phyloP scores from a whole-genome alignment of 371 early-diverging fungal species.

The Actinomucor elegans region DNA sequence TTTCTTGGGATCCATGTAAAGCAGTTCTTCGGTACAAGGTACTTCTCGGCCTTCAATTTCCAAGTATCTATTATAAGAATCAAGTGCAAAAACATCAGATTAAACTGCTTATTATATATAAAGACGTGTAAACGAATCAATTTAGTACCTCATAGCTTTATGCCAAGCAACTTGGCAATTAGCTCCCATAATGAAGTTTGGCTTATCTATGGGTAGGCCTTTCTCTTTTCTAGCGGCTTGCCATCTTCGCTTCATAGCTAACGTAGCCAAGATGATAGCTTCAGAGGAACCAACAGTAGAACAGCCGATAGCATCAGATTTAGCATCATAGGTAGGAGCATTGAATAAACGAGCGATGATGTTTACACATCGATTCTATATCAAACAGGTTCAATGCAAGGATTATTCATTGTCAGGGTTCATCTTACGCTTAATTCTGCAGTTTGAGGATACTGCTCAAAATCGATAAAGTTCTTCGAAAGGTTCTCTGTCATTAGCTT shows the following conservation, averaged over 20 bases:
- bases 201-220: conserved; percentile 60
- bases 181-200: conserved; percentile 72
- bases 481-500: conserved; percentile 68
- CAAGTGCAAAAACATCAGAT: background rate
- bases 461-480: conserved; percentile 72
- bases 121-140: background rate
- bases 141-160: conserved; percentile 33
- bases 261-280: conserved; percentile 67
- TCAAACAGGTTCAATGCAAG: no score
- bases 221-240: conserved; percentile 47
- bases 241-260: conserved; percentile 80
- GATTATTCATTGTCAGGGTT: no score
- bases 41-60: conserved; percentile 69
- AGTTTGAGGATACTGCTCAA: conserved; percentile 69
- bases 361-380: conserved; percentile 70
- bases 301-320: conserved; percentile 52
- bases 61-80: conserved; percentile 49
- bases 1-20: conserved; percentile 58
- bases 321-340: conserved; percentile 41
- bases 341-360: conserved; percentile 70
- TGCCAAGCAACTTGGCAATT: conserved; percentile 68
- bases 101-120: background rate
- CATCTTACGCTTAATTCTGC: conserved; percentile 46
- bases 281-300: conserved; percentile 77
- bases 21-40: conserved; percentile 45